A percentile compares a stretch with the other conserved stretches of the same genome.
Conservation (phyloP, 2,329 filamentous ascomycete genomes). For the Erysiphe pulchra region DNA sequence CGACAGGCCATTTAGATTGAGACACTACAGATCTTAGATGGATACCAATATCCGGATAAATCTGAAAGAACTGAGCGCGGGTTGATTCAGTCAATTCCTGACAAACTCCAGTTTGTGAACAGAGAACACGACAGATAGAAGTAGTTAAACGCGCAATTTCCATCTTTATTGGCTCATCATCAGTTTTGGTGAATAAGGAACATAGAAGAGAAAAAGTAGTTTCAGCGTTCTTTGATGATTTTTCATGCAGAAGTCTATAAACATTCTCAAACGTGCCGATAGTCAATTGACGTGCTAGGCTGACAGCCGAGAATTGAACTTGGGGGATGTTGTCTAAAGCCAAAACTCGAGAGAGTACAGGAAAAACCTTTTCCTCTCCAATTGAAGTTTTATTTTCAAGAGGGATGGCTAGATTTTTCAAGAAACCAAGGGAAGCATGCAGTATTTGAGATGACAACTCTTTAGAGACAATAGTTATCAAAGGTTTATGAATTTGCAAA, state of each 20-base stretch:
- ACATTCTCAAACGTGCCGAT: constrained; percentile 27
- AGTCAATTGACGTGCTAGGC: constrained; percentile 29
- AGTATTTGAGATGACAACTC: constrained; percentile 23
- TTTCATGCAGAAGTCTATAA: constrained; percentile 19
- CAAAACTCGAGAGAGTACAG: constrained; percentile 28
- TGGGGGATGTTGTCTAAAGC: constrained; percentile 25
- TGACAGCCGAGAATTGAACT: constrained; percentile 33
- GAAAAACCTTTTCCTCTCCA: constrained; percentile 20
- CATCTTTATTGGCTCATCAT: constrained; percentile 28
- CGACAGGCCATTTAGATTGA: constrained; percentile 30
- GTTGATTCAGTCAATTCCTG: constrained; percentile 14
- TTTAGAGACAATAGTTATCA: constrained; percentile 21
- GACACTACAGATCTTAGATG: constrained; percentile 26
- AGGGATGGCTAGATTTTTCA: constrained; percentile 39
- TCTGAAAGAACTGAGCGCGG: constrained; percentile 11
- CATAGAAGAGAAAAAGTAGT: constrained; percentile 17
- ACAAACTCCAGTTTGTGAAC: constrained; percentile 16
- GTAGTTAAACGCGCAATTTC: constrained; percentile 29
- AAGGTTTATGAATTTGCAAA: constrained; percentile 18
- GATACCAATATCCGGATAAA: constrained; percentile 10
- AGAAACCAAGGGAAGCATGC: constrained; percentile 30
- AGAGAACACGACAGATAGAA: constrained; percentile 27
- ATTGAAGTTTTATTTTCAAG: constrained; percentile 25
- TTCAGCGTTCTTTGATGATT: constrained; percentile 12
- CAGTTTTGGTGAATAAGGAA: constrained; percentile 18